Evolutionary conservation across 139 green algal genomes (phyloP), one percentile per base, ranked within the genome.

Genomic region (Chlamydomonas sphaeroides): DNA sequence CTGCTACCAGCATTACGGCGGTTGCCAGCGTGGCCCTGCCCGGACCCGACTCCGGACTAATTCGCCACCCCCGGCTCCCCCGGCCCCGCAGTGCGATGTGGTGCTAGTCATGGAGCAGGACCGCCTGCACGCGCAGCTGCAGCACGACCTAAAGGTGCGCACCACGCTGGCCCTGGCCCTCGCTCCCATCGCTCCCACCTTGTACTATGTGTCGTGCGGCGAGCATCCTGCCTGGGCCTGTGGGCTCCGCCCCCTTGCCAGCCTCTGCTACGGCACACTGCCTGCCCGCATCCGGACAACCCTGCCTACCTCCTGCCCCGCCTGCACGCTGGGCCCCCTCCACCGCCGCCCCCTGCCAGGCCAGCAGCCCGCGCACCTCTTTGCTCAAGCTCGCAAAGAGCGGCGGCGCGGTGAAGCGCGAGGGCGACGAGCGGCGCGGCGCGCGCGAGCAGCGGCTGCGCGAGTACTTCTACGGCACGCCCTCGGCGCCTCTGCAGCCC

Each of bases 101-200:
- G 91, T 98, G 63, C 59, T 98, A 25, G 96, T 98, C n/a, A 67
- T 99, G 68, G 96, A 97, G 25, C 86, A 97, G 67, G 96, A 98
- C 65, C 81, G 93, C 26, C 88, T 98, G 33, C 92, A 92, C 85
- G 94, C 68, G 61, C 91, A 94, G 76, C 87, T 98, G 41, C 76
- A 59, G 2, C 73, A 63, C 11, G 86, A 94, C 26, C 68, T 96
- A 65, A 90, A 88, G 86, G 86, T 88, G 59, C 8, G 59, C n/a
- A n/a, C n/a, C n/a, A n/a, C n/a, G n/a, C n/a, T n/a, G n/a, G n/a
- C n/a, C n/a, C n/a, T n/a, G n/a, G n/a, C n/a, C n/a, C n/a, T n/a
- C n/a, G n/a, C n/a, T n/a, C n/a, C n/a, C n/a, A n/a, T n/a, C n/a
- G n/a, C n/a, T n/a, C n/a, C n/a, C n/a, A n/a, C n/a, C n/a, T n/a